Conservation (phyloP, 495 filamentous ascomycete species). For the Arthonia radiata region DNA sequence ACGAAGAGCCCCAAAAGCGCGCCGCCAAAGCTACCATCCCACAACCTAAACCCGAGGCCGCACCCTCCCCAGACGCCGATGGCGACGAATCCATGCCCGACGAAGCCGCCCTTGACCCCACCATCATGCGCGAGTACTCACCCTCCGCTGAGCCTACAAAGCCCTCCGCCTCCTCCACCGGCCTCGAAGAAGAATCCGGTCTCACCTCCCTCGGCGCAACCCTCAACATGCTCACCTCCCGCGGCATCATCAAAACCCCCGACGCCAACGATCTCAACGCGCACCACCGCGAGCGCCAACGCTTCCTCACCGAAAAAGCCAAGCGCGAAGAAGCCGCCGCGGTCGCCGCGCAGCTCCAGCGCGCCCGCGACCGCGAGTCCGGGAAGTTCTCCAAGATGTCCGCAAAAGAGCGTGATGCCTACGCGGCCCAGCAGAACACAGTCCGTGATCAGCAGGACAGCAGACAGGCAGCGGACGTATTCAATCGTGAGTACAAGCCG, state of each 20-base stretch:
- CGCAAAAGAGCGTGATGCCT: slow-evolving; percentile 71
- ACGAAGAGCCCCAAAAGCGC: slow-evolving; percentile 40
- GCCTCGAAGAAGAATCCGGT: slow-evolving; percentile 63
- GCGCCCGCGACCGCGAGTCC: slow-evolving; percentile 61
- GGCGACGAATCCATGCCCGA: slow-evolving; percentile 43
- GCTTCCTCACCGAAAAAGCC: slow-evolving; percentile 61
- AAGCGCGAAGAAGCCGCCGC: slow-evolving; percentile 52
- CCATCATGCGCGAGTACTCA: slow-evolving; percentile 25
- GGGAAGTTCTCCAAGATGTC: slow-evolving; percentile 72
- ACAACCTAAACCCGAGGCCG: slow-evolving; percentile 15
- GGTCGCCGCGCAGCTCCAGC: slow-evolving; percentile 50
- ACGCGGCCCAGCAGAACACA: slow-evolving; percentile 65
- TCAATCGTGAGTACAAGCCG: slow-evolving; percentile 69
- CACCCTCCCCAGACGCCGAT: slow-evolving; percentile 25
- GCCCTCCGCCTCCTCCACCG: too few species aligned
- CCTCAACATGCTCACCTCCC: neutral
- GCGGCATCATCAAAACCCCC: slow-evolving; percentile 32
- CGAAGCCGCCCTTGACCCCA: slow-evolving; percentile 23
- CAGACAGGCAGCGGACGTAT: slow-evolving; percentile 56
- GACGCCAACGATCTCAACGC: slow-evolving; percentile 38
- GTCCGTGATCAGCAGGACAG: slow-evolving; percentile 61
- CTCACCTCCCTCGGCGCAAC: slow-evolving; percentile 15
- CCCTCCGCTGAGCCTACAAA: slow-evolving; percentile 14
- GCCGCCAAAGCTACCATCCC: slow-evolving; percentile 18
- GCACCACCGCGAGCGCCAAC: slow-evolving; percentile 44